These are phyloP conservation scores for Phaeosphaeria sp. DNA, from an alignment of 2,329 filamentous ascomycete genomes.

Conservation along the genomic window DNA sequence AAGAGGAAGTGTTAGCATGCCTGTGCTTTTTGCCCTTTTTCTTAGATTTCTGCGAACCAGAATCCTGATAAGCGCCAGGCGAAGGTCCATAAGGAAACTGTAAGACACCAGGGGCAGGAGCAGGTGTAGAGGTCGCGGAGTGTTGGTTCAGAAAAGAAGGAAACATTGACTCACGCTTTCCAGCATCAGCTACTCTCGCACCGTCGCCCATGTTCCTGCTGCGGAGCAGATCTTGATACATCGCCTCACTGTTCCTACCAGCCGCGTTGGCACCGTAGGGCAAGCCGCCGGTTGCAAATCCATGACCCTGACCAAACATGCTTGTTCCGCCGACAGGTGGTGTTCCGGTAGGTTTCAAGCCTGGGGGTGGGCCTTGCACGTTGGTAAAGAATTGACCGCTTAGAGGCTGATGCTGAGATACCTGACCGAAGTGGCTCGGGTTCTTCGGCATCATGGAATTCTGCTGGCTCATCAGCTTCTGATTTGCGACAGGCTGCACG, in stretches of 20 bases:
- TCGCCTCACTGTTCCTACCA: conserved; percentile 80
- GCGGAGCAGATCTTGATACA: conserved; percentile 79
- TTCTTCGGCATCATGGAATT: conserved; percentile 78
- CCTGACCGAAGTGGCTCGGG: conserved; percentile 56
- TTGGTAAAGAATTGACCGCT: conserved; percentile 78
- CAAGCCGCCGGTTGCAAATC: conserved; percentile 73
- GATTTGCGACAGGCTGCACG: conserved; percentile 79
- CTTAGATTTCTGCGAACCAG: conserved; percentile 92
- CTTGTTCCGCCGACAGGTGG: conserved; percentile 79
- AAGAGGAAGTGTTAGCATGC: conserved; percentile 99
- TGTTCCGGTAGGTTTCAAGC: conserved; percentile 92
- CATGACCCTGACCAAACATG: conserved; percentile 90
- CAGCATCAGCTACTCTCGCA: conserved; percentile 78
- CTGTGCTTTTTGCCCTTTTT: conserved; percentile 99
- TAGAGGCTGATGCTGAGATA: conserved; percentile 61
- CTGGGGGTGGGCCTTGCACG: conserved; percentile 91
- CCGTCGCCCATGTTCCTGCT: conserved; percentile 66
- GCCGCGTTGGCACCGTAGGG: conserved; percentile 67
- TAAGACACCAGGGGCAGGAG: conserved; percentile 89
- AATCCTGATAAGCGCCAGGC: conserved; percentile 87
- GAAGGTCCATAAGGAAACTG: conserved; percentile 89
- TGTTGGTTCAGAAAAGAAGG: conserved; percentile 89
- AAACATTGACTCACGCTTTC: conserved; percentile 99
- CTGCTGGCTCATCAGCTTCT: conserved; percentile 83
- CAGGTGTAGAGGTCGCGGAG: conserved; percentile 80